Conservation (phyloP, 2,329 filamentous ascomycete species). For the Botryotinia globosa region DNA sequence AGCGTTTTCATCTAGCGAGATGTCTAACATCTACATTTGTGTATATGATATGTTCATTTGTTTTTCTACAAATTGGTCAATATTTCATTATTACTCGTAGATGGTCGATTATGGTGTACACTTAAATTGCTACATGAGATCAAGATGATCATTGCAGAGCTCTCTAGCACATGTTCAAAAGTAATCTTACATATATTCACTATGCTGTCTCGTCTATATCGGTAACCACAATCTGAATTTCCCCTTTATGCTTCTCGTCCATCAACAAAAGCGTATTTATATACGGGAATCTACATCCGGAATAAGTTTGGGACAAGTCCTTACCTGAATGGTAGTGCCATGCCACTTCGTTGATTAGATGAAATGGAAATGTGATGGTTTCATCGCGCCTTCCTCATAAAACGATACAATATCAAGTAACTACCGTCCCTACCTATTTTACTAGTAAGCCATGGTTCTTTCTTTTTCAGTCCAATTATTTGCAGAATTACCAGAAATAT, state of each 20-base stretch:
- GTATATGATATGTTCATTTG: not conserved
- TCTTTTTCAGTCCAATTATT: not conserved
- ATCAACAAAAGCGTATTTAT: not conserved
- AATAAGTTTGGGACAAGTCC: not conserved
- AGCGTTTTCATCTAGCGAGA: not conserved
- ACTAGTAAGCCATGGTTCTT: not conserved
- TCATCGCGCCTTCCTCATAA: not conserved
- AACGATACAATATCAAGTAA: not conserved
- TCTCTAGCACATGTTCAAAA: not conserved
- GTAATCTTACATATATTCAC: not conserved
- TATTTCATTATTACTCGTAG: not conserved
- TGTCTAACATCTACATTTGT: too few relatives aligned
- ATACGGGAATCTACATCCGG: not conserved
- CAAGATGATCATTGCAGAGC: not conserved
- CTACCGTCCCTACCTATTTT: not conserved
- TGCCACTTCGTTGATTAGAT: not conserved
- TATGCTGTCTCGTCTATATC: not conserved
- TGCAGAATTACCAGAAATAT: not conserved
- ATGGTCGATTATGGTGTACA: fast-evolving
- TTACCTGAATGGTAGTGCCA: not conserved
- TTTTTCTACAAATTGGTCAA: not conserved
- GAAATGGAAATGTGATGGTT: too few relatives aligned
- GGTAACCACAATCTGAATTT: too few relatives aligned
- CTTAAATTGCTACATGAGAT: not conserved
- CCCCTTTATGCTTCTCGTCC: too few relatives aligned